Conservation (phyloP, 2,329 filamentous ascomycete genomes). For the Ophiocordyceps polyrhachis-furcata region DNA sequence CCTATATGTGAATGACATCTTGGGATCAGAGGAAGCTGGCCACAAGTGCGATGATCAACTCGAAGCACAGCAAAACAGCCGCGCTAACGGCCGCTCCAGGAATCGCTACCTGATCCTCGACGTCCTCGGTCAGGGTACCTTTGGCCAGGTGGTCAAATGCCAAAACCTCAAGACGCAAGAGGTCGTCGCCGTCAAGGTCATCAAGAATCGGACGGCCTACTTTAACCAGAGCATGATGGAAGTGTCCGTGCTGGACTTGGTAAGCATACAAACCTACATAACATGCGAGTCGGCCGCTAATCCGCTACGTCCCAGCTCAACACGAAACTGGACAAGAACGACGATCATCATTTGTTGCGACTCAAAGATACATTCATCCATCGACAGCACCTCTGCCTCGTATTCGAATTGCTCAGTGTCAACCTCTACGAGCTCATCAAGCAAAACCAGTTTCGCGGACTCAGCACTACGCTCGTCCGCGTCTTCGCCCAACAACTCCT, state of each 20-base stretch:
- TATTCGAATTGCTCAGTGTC: constrained; percentile 91
- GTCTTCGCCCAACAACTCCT: constrained; percentile 95
- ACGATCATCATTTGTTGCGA: constrained; percentile 87
- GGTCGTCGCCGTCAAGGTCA: constrained; percentile 95
- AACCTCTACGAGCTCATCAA: constrained; percentile 98
- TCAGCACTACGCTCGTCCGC: constrained; percentile 90
- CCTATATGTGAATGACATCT: constrained; percentile 94
- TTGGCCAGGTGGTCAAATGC: constrained; percentile 97
- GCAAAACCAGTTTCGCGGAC: constrained; percentile 93
- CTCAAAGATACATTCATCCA: constrained; percentile 98
- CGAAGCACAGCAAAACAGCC: not conserved
- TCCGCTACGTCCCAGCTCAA: constrained; percentile 46
- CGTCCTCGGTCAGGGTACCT: constrained; percentile 91
- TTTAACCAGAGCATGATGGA: constrained; percentile 99
- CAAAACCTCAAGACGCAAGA: constrained; percentile 97
- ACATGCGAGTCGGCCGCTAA: constrained; percentile 7
- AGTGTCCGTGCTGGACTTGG: constrained; percentile 88
- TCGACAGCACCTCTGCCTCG: constrained; percentile 85
- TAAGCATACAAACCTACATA: constrained; percentile 21
- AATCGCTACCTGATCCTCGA: constrained; percentile 95
- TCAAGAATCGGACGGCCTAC: constrained; percentile 97
- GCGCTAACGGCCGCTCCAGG: constrained; percentile 21
- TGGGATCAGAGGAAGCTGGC: constrained; percentile 92
- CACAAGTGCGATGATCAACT: constrained; percentile 54
- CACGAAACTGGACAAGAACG: constrained; percentile 97